These are phyloP conservation scores for Aphanomyces euteiches DNA, from an alignment of 352 stramenopile genomes.

Conservation along the genomic window DNA sequence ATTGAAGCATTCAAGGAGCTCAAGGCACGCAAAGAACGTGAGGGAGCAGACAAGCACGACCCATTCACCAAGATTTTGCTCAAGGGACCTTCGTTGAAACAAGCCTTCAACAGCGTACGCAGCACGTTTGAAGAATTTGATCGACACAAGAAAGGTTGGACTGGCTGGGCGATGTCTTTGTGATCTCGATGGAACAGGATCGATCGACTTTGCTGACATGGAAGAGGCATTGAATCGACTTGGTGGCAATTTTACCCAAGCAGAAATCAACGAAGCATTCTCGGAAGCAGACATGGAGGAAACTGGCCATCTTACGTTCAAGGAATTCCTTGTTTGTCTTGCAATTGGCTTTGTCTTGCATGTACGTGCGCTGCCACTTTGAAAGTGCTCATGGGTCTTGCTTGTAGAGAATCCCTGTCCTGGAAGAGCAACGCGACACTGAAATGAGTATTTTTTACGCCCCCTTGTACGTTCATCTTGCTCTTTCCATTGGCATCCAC, in stretches of 20 bases:
- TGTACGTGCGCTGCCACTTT: constrained; percentile 33
- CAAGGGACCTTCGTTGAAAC: constrained; percentile 52
- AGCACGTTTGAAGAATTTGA: constrained; percentile 66
- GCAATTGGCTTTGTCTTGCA: constrained; percentile 84
- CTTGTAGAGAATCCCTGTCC: constrained; percentile 69
- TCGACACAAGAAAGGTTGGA: constrained; percentile 47
- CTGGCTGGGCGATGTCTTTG: not conserved
- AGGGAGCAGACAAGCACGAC: constrained; percentile 45
- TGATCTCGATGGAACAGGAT: constrained; percentile 32
- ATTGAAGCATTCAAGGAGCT: constrained; percentile 72
- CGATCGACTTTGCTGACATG: constrained; percentile 73
- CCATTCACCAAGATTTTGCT: constrained; percentile 78
- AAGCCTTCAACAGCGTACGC: constrained; percentile 76
- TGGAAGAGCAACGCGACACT: constrained; percentile 38
- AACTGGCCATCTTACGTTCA: constrained; percentile 75
- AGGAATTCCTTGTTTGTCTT: constrained; percentile 85
- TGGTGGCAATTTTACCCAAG: constrained; percentile 62
- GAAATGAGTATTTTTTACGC: constrained; percentile 81
- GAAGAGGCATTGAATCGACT: constrained; percentile 71
- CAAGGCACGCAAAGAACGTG: constrained; percentile 53
- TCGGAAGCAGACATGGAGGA: constrained; percentile 82
- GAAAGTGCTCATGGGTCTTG: no score
- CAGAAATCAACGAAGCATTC: constrained; percentile 71
- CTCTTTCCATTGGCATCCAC: not conserved
- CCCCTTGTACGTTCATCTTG: constrained; percentile 45